Base-by-base conservation (phyloP, 352 stramenopile species). In the Phytophthora uliginosa region DNA sequence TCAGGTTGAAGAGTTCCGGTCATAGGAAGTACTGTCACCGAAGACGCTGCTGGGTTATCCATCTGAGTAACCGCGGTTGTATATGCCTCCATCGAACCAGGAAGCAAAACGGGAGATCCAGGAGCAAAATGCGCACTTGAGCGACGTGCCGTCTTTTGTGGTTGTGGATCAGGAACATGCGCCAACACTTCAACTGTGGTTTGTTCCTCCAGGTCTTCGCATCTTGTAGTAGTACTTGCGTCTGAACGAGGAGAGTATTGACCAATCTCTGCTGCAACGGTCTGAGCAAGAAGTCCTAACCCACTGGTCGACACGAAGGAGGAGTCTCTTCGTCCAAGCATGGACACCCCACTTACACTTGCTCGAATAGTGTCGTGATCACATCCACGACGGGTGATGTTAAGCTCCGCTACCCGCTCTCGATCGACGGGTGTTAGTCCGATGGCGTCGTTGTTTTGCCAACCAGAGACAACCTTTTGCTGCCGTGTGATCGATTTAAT, bases 401-500 rank as follows among this genome's bases (percentile, higher is more conserved):
- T 73, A 1, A 83, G 63, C 3, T 81, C 69, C 13, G 82, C 58
- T 20, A 93, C 79, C 7, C 68, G 65, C 24, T 89, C 71, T 22
- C 72, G 58, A 64, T 92, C 83, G 33, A 72, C 53, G 7, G 60
- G 36, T 15, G 83, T 93, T 13, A 93, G 85, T 9, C 85, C 76
- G 52, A 94, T 90, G 15, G 73, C 69, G 7, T 91, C 80, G 60
- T 93, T 93, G 59, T 93, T 91, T 53, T 94, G 85, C 85, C 84
- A 93, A 24, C 83, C 84, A 22, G 90, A 69, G 10, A 89, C 72
- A 45, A 92, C 78, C 18, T 84, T 93, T 40, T 95, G 88, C 69
- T 95, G 88, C 47, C 89, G 89, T 38, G 78, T 85, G 69, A 95
- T 90, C 28, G 88, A 91, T 62, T 93, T 81, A 59, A 95, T 78